A percentile compares a stretch with the other conserved stretches of the same genome.
phyloP scores from a whole-genome alignment of 2,329 filamentous ascomycete genomes.

The Botrytis aclada region DNA sequence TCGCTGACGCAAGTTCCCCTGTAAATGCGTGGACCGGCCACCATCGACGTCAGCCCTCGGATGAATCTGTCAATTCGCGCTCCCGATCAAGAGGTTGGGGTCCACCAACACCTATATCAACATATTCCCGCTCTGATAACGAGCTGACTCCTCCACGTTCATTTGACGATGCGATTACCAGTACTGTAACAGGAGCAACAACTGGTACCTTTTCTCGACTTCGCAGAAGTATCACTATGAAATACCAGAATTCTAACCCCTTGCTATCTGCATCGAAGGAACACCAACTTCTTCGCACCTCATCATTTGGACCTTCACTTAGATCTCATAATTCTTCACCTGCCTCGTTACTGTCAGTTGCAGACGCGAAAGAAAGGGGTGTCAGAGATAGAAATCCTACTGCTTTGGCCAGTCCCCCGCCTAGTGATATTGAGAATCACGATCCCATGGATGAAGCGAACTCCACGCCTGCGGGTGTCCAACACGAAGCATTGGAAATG shows the following conservation, averaged over 20 bases:
- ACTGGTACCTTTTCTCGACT: constrained; percentile 16
- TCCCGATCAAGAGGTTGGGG: constrained; percentile 19
- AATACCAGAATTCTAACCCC: constrained; percentile 3
- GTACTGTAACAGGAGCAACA: neutral
- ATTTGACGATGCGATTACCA: neutral
- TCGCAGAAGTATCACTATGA: constrained; percentile 16
- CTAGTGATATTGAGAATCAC: constrained; percentile 3
- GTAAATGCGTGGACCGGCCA: neutral
- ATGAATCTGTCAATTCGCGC: constrained; percentile 19
- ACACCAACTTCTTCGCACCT: constrained; percentile 13
- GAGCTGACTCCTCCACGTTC: constrained; percentile 20
- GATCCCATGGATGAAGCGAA: constrained; percentile 13
- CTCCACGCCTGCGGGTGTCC: neutral
- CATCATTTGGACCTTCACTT: constrained; percentile 10
- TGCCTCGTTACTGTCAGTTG: constrained; percentile 10
- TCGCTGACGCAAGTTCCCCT: neutral
- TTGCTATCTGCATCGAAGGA: constrained; percentile 6
- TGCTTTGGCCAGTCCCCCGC: constrained; percentile 3
- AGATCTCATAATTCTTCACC: constrained; percentile 6
- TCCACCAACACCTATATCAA: constrained; percentile 22
- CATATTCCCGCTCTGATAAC: constrained; percentile 22
- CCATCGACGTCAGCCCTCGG: constrained; percentile 17
- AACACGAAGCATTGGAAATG: neutral
- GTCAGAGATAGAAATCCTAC: neutral
- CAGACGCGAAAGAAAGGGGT: neutral